phyloP scores from a whole-genome alignment of 805 yeast species.

The Yamadazyma insecticola region DNA sequence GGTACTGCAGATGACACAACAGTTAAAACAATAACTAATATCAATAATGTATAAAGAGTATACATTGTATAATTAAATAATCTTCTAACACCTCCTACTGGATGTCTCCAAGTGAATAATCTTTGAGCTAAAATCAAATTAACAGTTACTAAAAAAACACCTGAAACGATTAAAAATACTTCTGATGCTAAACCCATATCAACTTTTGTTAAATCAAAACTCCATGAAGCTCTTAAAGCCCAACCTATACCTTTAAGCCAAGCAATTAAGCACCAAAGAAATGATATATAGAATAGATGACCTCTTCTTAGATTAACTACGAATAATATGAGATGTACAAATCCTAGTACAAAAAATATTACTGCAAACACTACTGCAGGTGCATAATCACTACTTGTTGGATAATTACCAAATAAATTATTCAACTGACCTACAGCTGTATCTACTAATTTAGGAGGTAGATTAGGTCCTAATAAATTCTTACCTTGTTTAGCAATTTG shows the following conservation, averaged over 20 bases:
- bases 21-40: conserved; percentile 56
- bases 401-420: conserved; percentile 63
- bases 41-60: conserved; percentile 46
- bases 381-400: conserved; percentile 46
- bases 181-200: conserved; percentile 52
- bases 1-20: conserved; percentile 61
- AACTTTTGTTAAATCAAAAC: conserved; percentile 40
- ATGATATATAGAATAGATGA: conserved; percentile 53
- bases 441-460: conserved; percentile 37
- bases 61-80: conserved; percentile 49
- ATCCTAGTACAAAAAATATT: conserved; percentile 41
- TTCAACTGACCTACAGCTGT: conserved; percentile 39
- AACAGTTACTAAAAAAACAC: conserved; percentile 50
- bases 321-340: conserved; percentile 47
- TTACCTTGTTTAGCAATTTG: conserved; percentile 19
- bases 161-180: conserved; percentile 52
- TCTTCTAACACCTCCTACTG: conserved; percentile 55
- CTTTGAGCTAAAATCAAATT: conserved; percentile 67
- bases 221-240: conserved; percentile 55
- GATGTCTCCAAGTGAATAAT: conserved; percentile 73
- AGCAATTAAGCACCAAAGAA: conserved; percentile 50
- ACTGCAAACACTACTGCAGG: conserved; percentile 56
- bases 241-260: conserved; percentile 54
- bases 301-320: conserved; percentile 47
- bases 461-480: conserved; percentile 23